These are phyloP conservation scores for Leccinellum luteum DNA, from an alignment of 768 basidiomycete genomes.

Conservation along the genomic window DNA sequence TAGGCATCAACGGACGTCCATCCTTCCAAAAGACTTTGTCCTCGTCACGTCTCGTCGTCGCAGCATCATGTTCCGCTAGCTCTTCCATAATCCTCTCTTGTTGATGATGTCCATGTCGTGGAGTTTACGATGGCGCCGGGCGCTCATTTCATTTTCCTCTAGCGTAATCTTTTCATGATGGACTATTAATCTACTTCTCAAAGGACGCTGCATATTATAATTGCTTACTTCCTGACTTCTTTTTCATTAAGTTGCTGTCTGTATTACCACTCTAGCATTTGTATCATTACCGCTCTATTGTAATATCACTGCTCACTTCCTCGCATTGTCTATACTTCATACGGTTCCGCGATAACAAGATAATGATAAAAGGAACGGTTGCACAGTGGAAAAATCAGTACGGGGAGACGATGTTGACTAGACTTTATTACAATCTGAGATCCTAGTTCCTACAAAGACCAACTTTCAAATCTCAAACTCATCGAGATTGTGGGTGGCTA, in stretches of 20 bases:
- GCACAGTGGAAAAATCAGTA: background rate
- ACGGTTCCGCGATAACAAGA: background rate
- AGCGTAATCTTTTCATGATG: background rate
- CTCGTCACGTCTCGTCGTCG: constrained; percentile 55
- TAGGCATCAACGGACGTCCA: constrained; percentile 49
- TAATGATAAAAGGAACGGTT: background rate
- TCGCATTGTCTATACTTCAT: background rate
- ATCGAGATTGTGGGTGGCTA: background rate
- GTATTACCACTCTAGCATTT: too few species aligned
- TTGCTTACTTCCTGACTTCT: background rate
- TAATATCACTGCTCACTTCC: background rate
- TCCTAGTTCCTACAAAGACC: background rate
- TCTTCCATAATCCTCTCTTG: background rate
- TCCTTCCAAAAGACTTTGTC: constrained; percentile 60
- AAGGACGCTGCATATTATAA: constrained; percentile 9
- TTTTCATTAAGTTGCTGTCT: background rate
- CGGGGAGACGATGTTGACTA: background rate
- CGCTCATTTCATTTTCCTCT: constrained; percentile 5
- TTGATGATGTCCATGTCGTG: constrained; percentile 16
- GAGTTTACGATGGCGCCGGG: constrained; percentile 14
- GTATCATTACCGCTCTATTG: background rate
- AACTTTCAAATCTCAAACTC: background rate
- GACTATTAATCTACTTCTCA: constrained; percentile 2
- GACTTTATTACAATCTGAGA: constrained; percentile 1
- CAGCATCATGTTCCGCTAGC: constrained; percentile 43